These are phyloP conservation scores for Gaultheria prostrata DNA, from an alignment of 148 eudicot species.

Conservation along the genomic window DNA sequence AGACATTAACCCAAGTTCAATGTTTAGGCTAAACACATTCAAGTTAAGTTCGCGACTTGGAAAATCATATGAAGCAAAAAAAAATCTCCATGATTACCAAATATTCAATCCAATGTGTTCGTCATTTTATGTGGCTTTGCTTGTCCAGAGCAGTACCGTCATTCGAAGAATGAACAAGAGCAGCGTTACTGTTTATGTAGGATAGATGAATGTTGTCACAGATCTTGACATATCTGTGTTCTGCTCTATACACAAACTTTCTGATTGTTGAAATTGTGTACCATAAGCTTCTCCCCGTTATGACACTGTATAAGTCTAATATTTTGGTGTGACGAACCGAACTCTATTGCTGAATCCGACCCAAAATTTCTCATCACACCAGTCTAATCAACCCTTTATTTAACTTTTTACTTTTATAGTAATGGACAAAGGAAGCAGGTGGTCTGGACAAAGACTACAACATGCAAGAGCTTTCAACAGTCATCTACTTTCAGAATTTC, in stretches of 20 bases:
- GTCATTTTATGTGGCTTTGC: too few species aligned
- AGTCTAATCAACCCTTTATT: background rate
- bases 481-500: background rate
- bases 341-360: background rate
- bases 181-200: too few species aligned
- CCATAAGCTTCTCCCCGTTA: background rate
- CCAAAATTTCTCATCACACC: background rate
- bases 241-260: background rate
- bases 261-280: background rate
- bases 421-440: background rate
- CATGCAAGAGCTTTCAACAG: background rate
- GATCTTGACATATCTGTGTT: background rate
- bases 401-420: background rate
- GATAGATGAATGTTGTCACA: too few species aligned
- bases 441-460: background rate
- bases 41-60: too few species aligned
- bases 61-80: too few species aligned
- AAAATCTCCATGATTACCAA: too few species aligned
- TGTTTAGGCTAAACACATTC: too few species aligned
- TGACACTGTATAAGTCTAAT: background rate
- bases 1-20: too few species aligned
- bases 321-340: background rate
- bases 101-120: too few species aligned
- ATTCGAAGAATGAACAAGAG: too few species aligned
- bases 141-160: too few species aligned